phyloP scores from a whole-genome alignment of 768 basidiomycete genomes.

The Pisolithus orientalis region DNA sequence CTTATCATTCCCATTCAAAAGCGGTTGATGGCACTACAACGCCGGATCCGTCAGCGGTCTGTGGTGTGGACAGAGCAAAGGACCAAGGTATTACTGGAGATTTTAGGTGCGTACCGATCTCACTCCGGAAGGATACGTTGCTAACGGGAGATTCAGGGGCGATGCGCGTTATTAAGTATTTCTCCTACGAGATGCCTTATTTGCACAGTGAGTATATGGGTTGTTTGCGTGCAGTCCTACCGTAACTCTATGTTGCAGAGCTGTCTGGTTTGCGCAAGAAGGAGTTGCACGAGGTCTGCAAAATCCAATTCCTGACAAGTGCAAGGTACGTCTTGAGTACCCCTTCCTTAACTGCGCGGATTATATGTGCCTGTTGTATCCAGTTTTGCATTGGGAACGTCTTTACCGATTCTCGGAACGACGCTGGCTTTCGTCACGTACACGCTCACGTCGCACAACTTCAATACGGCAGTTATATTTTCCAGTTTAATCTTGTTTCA shows the following conservation, averaged over 20 bases:
- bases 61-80: slow-evolving; percentile 61
- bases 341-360: not conserved
- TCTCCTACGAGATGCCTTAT: slow-evolving; percentile 67
- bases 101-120: slow-evolving; percentile 37
- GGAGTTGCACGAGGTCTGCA: slow-evolving; percentile 51
- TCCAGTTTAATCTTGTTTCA: slow-evolving; percentile 58
- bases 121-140: not conserved
- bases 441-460: slow-evolving; percentile 43
- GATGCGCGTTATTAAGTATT: slow-evolving; percentile 74
- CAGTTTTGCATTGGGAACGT: slow-evolving; percentile 49
- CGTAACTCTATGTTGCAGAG: slow-evolving; percentile 28
- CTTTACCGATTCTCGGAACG: slow-evolving; percentile 57
- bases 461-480: slow-evolving; percentile 66
- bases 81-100: slow-evolving; percentile 59
- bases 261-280: slow-evolving; percentile 46
- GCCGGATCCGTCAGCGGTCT: slow-evolving; percentile 44
- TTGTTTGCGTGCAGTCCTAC: not conserved
- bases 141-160: slow-evolving; percentile 30
- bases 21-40: slow-evolving; percentile 54
- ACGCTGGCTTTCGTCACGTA: slow-evolving; percentile 66
- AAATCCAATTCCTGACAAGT: slow-evolving; percentile 55
- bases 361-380: not conserved
- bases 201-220: slow-evolving; percentile 41
- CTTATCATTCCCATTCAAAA: slow-evolving; percentile 59
- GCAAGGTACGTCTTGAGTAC: slow-evolving; percentile 41